Base-by-base conservation (phyloP, 2,329 filamentous ascomycete species). In the Rachicladosporium sp. region DNA sequence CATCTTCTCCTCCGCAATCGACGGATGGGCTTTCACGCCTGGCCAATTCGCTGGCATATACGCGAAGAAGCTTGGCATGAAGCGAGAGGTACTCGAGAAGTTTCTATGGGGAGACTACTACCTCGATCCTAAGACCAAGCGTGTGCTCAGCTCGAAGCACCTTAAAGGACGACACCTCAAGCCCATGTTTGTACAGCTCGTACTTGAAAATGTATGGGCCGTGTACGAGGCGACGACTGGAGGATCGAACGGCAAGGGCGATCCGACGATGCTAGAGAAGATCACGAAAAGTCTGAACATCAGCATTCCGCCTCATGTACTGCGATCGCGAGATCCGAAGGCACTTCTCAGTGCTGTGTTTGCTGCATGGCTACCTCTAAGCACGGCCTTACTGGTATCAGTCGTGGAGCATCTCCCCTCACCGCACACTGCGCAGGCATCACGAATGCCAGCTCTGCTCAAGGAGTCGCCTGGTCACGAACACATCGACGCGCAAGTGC, bases 11-110 rank as follows among this genome's bases (percentile, higher is more conserved):
- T 96, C 89, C 58, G 91, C 91, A 43, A 82, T 94, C 41, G 91
- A 98, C 57, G 91, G 91, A n/a, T 98, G 91, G 91, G 91, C 91
- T 2, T 98, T 98, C 54, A 98, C 91, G 0, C 80, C 94, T 36
- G 77, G 87, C 37, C 91, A 98, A 54, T 98, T 98, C 58, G 88
- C 91, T 11, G 76, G 76, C 30, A 67, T 96, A 21, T 98, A 96
- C 56, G 89, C 96, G 63, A 93, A 88, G 68, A 98, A 98, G 61
- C 73, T 98, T 5, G 89, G 91, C 10, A 93, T 96, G 61, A 96
- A 94, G 63, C 75, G 88, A 35, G 78, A 77, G 19, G 65, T 84
- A 1, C 73, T 98, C 56, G 88, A 98, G 62, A 95, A 91, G 57
- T 86, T 95, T 0, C 71, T 98, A 0, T 98, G 91, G 91, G 91